A percentile compares a stretch with the other conserved stretches of the same genome.
Conservation (phyloP, 2,329 filamentous ascomycete species). For the Ilyonectria sp. region DNA sequence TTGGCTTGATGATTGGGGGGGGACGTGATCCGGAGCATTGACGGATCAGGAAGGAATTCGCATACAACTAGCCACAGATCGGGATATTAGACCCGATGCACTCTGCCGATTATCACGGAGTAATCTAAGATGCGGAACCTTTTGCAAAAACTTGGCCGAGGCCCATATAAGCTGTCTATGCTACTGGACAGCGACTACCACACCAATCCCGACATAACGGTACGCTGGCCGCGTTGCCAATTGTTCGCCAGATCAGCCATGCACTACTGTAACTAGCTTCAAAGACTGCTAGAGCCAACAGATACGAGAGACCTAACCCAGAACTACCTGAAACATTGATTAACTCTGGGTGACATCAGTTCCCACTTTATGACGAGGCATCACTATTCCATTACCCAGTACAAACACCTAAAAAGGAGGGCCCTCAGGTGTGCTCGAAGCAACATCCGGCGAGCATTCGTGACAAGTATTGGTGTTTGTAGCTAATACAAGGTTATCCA, state of each 20-base stretch:
- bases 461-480: neutral
- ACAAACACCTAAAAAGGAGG: neutral
- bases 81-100: neutral
- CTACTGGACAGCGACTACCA: neutral
- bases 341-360: neutral
- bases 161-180: neutral
- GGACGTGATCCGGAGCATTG: neutral
- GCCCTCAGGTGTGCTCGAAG: neutral
- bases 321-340: constrained; percentile 3
- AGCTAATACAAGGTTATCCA: constrained; percentile 1
- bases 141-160: neutral
- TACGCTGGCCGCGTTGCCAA: neutral
- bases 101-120: neutral
- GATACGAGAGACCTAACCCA: neutral
- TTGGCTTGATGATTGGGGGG: neutral
- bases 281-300: too few species aligned
- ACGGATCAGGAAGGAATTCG: neutral
- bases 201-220: neutral
- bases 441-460: neutral
- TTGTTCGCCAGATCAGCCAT: neutral
- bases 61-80: neutral
- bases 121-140: neutral
- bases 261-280: neutral
- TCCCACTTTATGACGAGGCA: neutral
- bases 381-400: neutral